Percentiles rank a stretch among this genome's conserved stretches.
These are phyloP conservation scores for Jatropha multifida DNA, from an alignment of 441 rosid species.

Conservation along the genomic window DNA sequence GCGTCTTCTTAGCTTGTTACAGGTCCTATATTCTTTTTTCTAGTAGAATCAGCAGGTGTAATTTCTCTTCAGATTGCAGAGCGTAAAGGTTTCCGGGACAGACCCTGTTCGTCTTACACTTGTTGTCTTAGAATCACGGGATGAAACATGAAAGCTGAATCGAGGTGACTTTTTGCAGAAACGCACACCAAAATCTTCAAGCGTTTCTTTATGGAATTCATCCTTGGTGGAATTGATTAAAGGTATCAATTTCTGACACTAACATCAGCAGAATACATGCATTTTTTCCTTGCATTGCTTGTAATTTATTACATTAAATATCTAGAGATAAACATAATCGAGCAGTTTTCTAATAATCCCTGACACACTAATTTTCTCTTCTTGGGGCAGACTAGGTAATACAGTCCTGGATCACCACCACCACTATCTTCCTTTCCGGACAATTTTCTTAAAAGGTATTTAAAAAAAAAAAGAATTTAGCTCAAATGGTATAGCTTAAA, in stretches of 20 bases:
- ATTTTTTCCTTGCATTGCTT: not conserved
- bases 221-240: not conserved
- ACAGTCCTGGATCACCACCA: no score
- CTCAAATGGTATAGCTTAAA: no score
- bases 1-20: constrained; percentile 34
- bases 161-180: not conserved
- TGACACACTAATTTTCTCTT: no score
- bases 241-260: constrained; percentile 16
- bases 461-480: no score
- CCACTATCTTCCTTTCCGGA: no score
- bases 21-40: constrained; percentile 56
- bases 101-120: constrained; percentile 43
- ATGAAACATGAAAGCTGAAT: constrained; percentile 25
- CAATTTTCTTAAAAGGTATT: no score
- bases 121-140: constrained; percentile 50
- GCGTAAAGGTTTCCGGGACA: no score
- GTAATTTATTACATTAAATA: not conserved
- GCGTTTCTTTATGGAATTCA: not conserved
- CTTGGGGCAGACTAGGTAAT: no score
- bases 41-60: no score
- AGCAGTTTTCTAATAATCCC: no score
- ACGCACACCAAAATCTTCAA: not conserved
- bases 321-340: not conserved
- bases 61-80: no score
- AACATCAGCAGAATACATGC: not conserved